Base-by-base conservation (phyloP, 164 flowering plant species). In the Kingdonia uniflora region DNA sequence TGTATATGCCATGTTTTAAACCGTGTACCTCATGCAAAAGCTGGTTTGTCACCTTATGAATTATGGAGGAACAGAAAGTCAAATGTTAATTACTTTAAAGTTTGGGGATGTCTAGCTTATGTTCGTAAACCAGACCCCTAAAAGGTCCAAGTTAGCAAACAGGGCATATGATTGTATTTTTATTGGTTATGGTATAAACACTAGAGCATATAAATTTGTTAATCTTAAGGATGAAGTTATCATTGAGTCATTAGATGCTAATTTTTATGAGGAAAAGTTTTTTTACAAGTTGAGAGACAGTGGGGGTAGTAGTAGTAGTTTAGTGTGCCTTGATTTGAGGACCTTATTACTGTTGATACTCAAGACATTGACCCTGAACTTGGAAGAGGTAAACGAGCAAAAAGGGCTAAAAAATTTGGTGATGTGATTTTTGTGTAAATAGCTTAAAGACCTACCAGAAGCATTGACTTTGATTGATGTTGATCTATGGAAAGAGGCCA, bases 61-160 rank as follows among this genome's bases (percentile, higher is more conserved):
- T 39, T 53, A 22, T 40, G 56, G 45, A 40, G 41, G 20, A 15
- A 14, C 6, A 39, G 33, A 12, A 40, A 14, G 38, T 11, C 42
- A 14, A 37, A 52, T 13, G 25, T 37, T 17, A 24, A 15, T 22
- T 48, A 52, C 10, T 16, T 52, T 13, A 39, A 22, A 15, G 45
- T 53, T 14, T 53, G 19, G 56, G 43, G 56, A 11, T 39, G 56
- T 15, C 19, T 53, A 13, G 44, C 56, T 1, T 53, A 39, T 40
- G 44, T 40, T 3, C 40, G 11, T 16, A 19, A 16, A 8, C 14
- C 19, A 11, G 44, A 53, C 38, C 43, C 25, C 2, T 10, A 44
- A 16, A n/a, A 52, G 8, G 14, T 1, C 33, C 1, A 53, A 53
- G 20, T 15, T 53, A 10, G 56, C 17, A 2, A 40, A 16, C 10